Percentiles rank a stretch among this genome's conserved stretches.
Evolutionary conservation across 2,329 filamentous ascomycete genomes (phyloP).

Genomic region (Beauveria sp.): DNA sequence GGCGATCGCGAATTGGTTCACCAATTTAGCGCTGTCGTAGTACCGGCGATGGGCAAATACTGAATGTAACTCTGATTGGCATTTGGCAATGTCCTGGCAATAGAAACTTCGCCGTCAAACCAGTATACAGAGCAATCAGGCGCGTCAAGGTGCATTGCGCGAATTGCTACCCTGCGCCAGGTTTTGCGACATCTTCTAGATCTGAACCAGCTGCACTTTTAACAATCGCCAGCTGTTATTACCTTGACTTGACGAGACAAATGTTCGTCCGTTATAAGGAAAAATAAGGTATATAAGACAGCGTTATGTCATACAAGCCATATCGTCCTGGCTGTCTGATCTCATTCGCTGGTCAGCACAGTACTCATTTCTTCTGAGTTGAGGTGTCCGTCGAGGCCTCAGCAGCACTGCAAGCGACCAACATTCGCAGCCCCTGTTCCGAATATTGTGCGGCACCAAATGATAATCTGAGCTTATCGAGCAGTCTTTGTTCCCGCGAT

Average conservation of each 20-base stretch:
- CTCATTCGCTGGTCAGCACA: background rate
- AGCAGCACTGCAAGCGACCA: too few relatives aligned
- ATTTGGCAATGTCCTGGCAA: too few relatives aligned
- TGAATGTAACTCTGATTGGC: background rate
- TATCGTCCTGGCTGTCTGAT: background rate
- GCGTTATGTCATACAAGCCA: background rate
- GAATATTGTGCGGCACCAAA: too few relatives aligned
- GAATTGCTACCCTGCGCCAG: too few relatives aligned
- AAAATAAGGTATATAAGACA: background rate
- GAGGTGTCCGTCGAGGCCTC: background rate
- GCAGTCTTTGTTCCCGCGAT: too few relatives aligned
- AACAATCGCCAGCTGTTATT: too few relatives aligned
- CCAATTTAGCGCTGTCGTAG: background rate
- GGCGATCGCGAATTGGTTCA: background rate
- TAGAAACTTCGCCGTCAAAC: background rate
- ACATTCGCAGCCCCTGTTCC: too few relatives aligned
- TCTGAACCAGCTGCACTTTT: background rate
- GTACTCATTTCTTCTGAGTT: background rate
- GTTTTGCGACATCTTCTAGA: too few relatives aligned
- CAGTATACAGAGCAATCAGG: background rate
- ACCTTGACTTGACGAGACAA: background rate
- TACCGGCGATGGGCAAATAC: too few relatives aligned
- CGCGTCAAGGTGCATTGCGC: too few relatives aligned
- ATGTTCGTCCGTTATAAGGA: background rate
- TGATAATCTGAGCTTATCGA: too few relatives aligned